Conservation (phyloP, 176 grass and related monocot genomes). For the Oryza glaberrima region DNA sequence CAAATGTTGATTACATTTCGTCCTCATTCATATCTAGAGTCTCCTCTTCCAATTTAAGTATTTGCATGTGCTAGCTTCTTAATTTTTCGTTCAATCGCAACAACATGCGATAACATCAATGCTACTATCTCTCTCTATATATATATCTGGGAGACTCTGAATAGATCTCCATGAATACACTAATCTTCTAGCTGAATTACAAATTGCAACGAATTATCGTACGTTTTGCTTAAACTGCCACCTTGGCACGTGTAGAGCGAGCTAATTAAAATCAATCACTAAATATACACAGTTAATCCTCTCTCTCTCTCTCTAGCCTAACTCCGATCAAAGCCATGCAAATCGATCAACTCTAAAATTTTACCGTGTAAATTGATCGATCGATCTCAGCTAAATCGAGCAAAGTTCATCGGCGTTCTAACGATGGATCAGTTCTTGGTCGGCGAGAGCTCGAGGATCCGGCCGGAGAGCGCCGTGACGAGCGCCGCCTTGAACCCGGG, state of each 20-base stretch:
- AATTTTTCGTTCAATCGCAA: neutral
- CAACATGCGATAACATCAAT: neutral
- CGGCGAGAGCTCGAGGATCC: conserved; percentile 60
- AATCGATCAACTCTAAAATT: neutral
- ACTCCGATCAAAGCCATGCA: neutral
- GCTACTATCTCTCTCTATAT: neutral
- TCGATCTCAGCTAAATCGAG: neutral
- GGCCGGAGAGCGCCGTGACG: conserved; percentile 70
- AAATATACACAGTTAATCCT: conserved; percentile 1
- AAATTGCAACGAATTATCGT: neutral
- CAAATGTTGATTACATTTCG: no score
- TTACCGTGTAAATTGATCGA: neutral
- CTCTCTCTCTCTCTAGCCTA: neutral
- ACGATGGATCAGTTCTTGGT: neutral
- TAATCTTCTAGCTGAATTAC: neutral
- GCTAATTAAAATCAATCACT: neutral
- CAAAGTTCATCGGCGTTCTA: neutral
- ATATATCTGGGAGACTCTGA: neutral
- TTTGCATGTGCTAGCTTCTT: no score
- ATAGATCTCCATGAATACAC: neutral
- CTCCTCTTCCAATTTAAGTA: no score
- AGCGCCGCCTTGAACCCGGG: conserved; percentile 80
- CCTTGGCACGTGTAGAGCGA: neutral
- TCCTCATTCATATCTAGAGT: no score
- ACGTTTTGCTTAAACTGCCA: neutral